These are phyloP conservation scores for Mycena galopus DNA, from an alignment of 768 basidiomycete genomes.

Conservation along the genomic window DNA sequence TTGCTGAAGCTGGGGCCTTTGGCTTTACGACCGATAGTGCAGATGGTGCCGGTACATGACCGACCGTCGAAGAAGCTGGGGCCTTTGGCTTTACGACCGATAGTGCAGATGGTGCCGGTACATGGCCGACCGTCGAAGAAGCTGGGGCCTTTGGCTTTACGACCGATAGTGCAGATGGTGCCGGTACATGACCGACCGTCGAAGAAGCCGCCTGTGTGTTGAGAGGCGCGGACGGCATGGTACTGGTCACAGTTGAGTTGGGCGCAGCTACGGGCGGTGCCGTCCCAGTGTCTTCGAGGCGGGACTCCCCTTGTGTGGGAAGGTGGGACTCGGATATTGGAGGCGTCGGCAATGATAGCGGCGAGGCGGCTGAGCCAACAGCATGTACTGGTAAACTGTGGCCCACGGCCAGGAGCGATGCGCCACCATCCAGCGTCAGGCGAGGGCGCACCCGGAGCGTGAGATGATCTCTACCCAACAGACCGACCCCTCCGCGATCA, in stretches of 20 bases:
- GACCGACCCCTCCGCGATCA: neutral
- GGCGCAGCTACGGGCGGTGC: neutral
- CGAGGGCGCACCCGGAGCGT: neutral
- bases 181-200: neutral
- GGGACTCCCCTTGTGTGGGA: neutral
- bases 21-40: too few species aligned
- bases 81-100: too few species aligned
- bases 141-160: too few species aligned
- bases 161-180: neutral
- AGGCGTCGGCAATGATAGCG: neutral
- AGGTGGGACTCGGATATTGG: neutral
- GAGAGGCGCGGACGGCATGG: neutral
- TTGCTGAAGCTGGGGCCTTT: too few species aligned
- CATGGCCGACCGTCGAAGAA: too few species aligned
- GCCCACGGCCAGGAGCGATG: neutral
- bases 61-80: too few species aligned
- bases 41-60: too few species aligned
- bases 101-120: too few species aligned
- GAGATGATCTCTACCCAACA: neutral
- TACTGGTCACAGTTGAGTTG: neutral
- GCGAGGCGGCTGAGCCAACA: neutral
- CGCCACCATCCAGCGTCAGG: conserved; percentile 4
- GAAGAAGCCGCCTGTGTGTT: neutral
- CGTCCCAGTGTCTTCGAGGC: too few species aligned
- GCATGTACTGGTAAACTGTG: neutral